phyloP scores from a whole-genome alignment of 257 asterid genomes.

The Ligustrum vulgare region DNA sequence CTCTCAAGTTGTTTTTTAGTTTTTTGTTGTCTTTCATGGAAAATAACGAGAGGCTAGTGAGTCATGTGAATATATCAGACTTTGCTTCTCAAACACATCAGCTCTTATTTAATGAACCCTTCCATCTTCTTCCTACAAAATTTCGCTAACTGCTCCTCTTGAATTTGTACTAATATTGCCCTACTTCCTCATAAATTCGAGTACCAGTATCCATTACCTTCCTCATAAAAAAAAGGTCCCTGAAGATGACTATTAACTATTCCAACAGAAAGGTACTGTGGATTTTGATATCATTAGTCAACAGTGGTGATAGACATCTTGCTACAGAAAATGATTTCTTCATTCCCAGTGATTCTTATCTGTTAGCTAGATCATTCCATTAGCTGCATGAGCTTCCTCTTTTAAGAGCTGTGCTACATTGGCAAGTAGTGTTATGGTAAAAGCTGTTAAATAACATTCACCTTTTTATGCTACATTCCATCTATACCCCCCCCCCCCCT shows the following conservation, averaged over 20 bases:
- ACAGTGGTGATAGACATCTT: background rate
- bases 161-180: background rate
- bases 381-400: constrained; percentile 1
- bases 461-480: background rate
- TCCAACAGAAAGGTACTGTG: background rate
- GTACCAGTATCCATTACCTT: background rate
- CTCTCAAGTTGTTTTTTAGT: background rate
- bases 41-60: background rate
- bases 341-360: background rate
- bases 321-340: background rate
- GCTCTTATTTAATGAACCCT: background rate
- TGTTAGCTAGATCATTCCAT: background rate
- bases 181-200: background rate
- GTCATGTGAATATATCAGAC: background rate
- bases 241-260: background rate
- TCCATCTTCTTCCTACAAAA: background rate
- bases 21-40: background rate
- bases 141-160: background rate
- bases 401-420: background rate
- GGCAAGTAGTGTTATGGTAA: background rate
- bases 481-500: background rate
- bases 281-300: background rate
- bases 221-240: background rate
- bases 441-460: background rate
- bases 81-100: background rate